Base-by-base conservation (phyloP, 306 rosid genomes). In the Mucuna pruriens region DNA sequence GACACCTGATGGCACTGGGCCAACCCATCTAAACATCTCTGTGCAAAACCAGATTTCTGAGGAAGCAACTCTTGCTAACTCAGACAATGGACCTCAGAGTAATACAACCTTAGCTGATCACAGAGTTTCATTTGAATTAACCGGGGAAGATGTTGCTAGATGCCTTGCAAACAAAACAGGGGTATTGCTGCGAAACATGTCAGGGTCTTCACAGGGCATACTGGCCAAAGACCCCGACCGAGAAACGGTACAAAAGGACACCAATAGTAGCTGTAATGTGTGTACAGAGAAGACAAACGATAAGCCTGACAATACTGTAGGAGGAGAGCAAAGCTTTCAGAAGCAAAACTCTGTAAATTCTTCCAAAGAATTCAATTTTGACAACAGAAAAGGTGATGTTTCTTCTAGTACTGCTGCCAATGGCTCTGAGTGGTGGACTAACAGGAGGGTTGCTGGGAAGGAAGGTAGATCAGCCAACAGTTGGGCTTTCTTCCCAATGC, bases 101-200 rank as follows among this genome's bases (percentile, higher is more conserved):
- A 87, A 83, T 77, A 88, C 82, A 71, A 9, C 80, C 29, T 17
- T 89, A 46, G 82, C 89, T 12, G 88, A 91, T 84, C 99, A 90
- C 85, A 86, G 99, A 85, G 98, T 95, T 31, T 95, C 99, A 22
- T 95, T 95, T 75, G 99, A 95, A 78, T 87, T 95, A 80, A 95
- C 97, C 4, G 97, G 97, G 12, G 99, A 93, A 87, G 99, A 91
- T 81, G 95, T 95, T 80, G 97, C 97, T 0, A 89, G 91, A 6
- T 92, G 97, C 76, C 98, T 95, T 66, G 97, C 97, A 39, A 95
- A 81, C 68, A 95, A 93, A 78, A 79, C 95, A 2, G 82, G 76
- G 39, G 42, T 60, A 74, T 82, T 90, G 58, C 76, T 54, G 73
- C 83, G 90, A 85, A 88, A 86, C 39, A 54, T 79, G 87, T 78